Conservation (phyloP, 1,284 basidiomycete species). For the Tylopilus sp. region DNA sequence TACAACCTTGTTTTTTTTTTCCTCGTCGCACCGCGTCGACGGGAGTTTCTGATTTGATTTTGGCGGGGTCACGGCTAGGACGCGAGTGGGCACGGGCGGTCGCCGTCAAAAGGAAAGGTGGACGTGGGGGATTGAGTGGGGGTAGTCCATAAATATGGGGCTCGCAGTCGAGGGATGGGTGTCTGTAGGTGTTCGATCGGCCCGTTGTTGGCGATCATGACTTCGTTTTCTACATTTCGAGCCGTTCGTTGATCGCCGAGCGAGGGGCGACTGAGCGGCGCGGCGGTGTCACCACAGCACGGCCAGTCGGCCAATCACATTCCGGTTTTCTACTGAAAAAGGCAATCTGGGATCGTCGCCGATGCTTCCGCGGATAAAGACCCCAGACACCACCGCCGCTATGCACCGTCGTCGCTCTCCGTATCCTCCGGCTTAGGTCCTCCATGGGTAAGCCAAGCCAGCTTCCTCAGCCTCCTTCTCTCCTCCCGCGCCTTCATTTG, state of each 20-base stretch:
- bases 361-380: constrained; percentile 28
- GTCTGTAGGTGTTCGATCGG: constrained; percentile 15
- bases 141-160: not conserved
- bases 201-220: constrained; percentile 30
- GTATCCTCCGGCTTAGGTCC: constrained; percentile 79
- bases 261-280: constrained; percentile 22
- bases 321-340: constrained; percentile 24
- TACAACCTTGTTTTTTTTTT: constrained; percentile 1
- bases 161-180: not conserved
- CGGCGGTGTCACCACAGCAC: not conserved
- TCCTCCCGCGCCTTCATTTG: constrained; percentile 87
- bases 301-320: no score
- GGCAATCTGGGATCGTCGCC: constrained; percentile 36
- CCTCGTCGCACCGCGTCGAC: not conserved
- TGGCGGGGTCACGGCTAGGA: not conserved
- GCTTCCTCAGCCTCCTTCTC: constrained; percentile 71
- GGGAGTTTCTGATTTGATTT: not conserved
- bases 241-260: constrained; percentile 23
- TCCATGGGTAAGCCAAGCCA: constrained; percentile 82
- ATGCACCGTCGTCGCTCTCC: constrained; percentile 50
- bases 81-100: constrained; percentile 17
- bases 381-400: constrained; percentile 24
- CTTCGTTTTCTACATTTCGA: not conserved
- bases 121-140: no score
- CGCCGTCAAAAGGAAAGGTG: not conserved